Percentiles rank a stretch among this genome's conserved stretches.
phyloP scores from a whole-genome alignment of 441 rosid species.

The Metrosideros polymorpha region DNA sequence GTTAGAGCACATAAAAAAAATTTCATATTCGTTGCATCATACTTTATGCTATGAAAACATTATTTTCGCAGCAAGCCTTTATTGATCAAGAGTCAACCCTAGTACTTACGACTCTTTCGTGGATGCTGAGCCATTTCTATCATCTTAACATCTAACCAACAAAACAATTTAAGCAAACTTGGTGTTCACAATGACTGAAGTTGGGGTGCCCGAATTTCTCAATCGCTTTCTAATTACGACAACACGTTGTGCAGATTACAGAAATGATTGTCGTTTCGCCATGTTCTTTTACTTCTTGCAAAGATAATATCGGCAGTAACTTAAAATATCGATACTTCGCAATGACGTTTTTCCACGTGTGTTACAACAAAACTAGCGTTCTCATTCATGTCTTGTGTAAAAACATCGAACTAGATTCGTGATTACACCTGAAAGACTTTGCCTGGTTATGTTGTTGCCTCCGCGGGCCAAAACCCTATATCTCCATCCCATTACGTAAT shows the following conservation, averaged over 20 bases:
- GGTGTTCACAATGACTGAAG: not conserved
- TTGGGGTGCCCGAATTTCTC: not conserved
- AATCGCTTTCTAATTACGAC: not conserved
- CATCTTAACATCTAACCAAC: not conserved
- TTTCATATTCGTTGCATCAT: not conserved
- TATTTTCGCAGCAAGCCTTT: not conserved
- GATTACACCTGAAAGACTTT: not conserved
- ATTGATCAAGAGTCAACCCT: not conserved
- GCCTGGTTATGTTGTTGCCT: not conserved
- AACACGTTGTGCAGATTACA: not conserved
- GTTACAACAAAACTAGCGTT: not conserved
- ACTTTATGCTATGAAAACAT: not conserved
- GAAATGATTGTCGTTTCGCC: accelerated
- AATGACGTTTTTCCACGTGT: not conserved
- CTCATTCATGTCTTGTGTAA: not conserved
- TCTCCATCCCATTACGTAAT: too few species aligned
- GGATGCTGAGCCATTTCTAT: not conserved
- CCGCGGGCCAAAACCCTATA: too few species aligned
- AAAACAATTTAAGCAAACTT: not conserved
- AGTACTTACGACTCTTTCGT: not conserved
- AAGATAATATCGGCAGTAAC: not conserved
- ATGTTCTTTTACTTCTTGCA: not conserved
- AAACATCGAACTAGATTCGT: too few species aligned
- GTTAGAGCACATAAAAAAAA: not conserved
- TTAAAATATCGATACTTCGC: not conserved